Evolutionary conservation across 1,139 yeast genomes (phyloP).

Genomic region (Schizosaccharomyces versatilis): DNA sequence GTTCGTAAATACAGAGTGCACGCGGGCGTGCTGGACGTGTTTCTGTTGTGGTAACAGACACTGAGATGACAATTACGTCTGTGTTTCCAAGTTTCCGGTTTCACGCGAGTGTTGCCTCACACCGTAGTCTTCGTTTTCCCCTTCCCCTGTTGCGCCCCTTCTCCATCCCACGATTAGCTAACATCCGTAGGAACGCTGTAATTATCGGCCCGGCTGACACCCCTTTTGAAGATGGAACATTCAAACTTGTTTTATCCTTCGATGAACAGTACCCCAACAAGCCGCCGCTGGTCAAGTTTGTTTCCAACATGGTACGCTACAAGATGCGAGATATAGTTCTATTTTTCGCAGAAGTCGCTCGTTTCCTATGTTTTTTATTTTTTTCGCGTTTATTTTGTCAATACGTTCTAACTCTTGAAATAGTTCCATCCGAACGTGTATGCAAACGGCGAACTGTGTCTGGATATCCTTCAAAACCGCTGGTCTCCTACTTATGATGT

Average conservation of each 20-base stretch:
- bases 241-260: conserved; percentile 62
- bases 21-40: too few species aligned
- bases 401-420: neutral
- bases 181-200: conserved; percentile 52
- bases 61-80: too few species aligned
- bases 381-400: neutral
- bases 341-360: too few species aligned
- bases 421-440: conserved; percentile 86
- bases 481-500: conserved; percentile 99
- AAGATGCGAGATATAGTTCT: too few species aligned
- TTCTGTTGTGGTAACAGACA: too few species aligned
- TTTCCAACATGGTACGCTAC: conserved; percentile 44
- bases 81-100: too few species aligned
- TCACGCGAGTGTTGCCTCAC: conserved; percentile 1
- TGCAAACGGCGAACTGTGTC: conserved; percentile 83
- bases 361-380: neutral
- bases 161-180: conserved; percentile 1
- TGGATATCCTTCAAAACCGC: conserved; percentile 84
- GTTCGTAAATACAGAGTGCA: too few species aligned
- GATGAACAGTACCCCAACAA: conserved; percentile 96
- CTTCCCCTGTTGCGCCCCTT: neutral
- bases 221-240: conserved; percentile 95
- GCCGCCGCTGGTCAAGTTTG: conserved; percentile 79
- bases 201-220: conserved; percentile 95
- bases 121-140: neutral